Conservation (phyloP, 1,139 yeast genomes). For the Meyerozyma smithsonii region DNA sequence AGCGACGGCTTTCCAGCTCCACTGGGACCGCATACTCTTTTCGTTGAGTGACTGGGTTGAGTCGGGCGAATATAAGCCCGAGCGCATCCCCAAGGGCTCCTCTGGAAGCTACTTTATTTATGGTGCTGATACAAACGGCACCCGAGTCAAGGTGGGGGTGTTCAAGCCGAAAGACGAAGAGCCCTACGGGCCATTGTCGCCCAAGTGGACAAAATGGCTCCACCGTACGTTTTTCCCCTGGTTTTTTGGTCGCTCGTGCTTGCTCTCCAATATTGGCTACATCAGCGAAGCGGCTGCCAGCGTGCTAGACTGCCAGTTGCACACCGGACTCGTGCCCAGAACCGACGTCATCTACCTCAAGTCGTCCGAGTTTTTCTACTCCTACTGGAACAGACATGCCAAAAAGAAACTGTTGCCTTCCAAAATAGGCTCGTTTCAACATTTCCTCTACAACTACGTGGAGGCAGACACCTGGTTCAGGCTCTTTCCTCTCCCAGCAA, state of each 20-base stretch:
- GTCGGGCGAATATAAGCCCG: conserved; percentile 33
- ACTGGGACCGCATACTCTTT: conserved; percentile 4
- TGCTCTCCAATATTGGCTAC: conserved; percentile 71
- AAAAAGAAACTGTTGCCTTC: conserved; percentile 27
- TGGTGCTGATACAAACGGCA: conserved; percentile 23
- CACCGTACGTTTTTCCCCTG: conserved; percentile 75
- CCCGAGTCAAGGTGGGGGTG: conserved; percentile 42
- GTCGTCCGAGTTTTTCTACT: conserved; percentile 53
- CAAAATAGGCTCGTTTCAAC: conserved; percentile 66
- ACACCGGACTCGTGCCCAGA: conserved; percentile 58
- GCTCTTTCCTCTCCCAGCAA: conserved; percentile 52
- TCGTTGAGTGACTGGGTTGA: conserved; percentile 32
- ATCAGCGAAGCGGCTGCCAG: conserved; percentile 73
- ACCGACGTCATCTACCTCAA: conserved; percentile 56
- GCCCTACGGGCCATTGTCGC: conserved; percentile 75
- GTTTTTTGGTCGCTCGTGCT: conserved; percentile 69
- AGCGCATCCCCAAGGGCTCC: conserved; percentile 59
- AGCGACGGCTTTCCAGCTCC: conserved; percentile 11
- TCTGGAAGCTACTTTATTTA: conserved; percentile 68
- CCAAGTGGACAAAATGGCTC: conserved; percentile 79
- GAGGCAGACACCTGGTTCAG: conserved; percentile 61
- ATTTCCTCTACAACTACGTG: conserved; percentile 53
- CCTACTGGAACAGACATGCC: conserved; percentile 41
- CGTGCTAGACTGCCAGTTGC: conserved; percentile 54
- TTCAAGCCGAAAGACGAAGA: conserved; percentile 82